Base-by-base conservation (phyloP, 495 filamentous ascomycete species). In the Hyaloscypha variabilis region DNA sequence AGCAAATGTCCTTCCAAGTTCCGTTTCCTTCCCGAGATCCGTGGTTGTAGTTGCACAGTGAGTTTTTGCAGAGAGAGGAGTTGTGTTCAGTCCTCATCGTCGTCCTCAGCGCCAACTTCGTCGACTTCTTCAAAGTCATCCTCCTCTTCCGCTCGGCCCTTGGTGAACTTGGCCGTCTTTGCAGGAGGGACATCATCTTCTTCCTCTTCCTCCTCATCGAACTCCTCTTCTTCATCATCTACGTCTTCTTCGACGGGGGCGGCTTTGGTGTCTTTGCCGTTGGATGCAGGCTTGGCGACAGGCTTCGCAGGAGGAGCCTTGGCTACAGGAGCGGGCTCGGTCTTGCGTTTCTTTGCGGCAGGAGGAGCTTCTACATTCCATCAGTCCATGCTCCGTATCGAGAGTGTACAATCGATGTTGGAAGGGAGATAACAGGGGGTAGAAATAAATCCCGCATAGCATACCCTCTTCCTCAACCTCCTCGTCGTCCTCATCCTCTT, bases 401-500 rank as follows among this genome's bases (percentile, higher is more conserved):
- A 34, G 31, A 34, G 31, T 34, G 31, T 34, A 34, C 13, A 34
- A 34, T 34, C 36, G 19, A 34, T 14, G 54, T 10, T 10, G 60
- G 31, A 28, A 11, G 23, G 10, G 28, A 29, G 34, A 57, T 24
- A 26, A 42, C 25, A 58, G 13, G 24, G 39, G 52, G 26, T 17
- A 50, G 57, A 34, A 59, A 11, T 19, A 21, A 29, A 34, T 68
- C 17, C 23, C 31, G 55, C 49, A 57, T 34, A 57, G 26, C 53
- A 26, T 63, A 30, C 26, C 39, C 50, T 58, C 57, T 2, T 68
- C 68, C 51, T 42, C 67, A 56, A 10, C 51, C 52, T 46, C 66
- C 14, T 66, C 70, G n/a, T 70, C 70, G 26, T 63, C 67, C 21
- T 60, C 70, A 34, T 61, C 67, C 23, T 69, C 66, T 14, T 69